Base-by-base conservation (phyloP, 176 grass and related monocot species). In the Cocos nucifera region DNA sequence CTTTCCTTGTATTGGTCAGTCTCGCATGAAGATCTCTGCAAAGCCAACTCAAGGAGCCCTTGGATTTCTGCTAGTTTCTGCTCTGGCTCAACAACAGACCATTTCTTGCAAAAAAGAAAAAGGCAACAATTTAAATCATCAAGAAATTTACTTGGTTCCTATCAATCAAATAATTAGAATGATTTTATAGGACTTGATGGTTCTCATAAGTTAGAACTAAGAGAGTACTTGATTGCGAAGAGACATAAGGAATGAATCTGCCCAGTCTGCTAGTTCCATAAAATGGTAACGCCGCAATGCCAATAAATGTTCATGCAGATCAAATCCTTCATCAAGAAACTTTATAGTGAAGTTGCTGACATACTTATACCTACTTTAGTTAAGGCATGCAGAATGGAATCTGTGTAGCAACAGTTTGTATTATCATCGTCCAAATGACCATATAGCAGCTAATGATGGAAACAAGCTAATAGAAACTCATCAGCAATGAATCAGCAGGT, bases 271-370 rank as follows among this genome's bases (percentile, higher is more conserved):
- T 49, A 85, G 58, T 78, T 91, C 92, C 92, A 97, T 97, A 55
- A 97, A 97, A 82, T 97, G 92, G 48, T 91, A 97, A 4, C 81
- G 84, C 48, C 92, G 73, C 50, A 97, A 65, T 19, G 92, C 78
- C 50, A 85, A 70, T 49, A 97, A 72, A 83, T 97, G 87, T 65
- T 70, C 81, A 66, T 59, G 65, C 53, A 91, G 83, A 88, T 88
- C 81, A 85, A 97, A 97, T 49, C 92, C 84, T 69, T 91, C 92
- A 69, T 90, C 86, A 62, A 97, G 92, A 72, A 97, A 82, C 62
- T 91, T 97, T 54, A 91, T 83, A 35, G 92, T 90, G 67, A 97
- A 90, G 77, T 69, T 91, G 87, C 92, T 97, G 58, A 97, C 73
- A 73, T 97, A 97, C 78, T 88, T 85, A 78, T 97, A 97, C 70